Evolutionary conservation across 129 eudicot species (phyloP), one percentile per base, ranked within the genome.

Genomic region (Tagetes patula): DNA sequence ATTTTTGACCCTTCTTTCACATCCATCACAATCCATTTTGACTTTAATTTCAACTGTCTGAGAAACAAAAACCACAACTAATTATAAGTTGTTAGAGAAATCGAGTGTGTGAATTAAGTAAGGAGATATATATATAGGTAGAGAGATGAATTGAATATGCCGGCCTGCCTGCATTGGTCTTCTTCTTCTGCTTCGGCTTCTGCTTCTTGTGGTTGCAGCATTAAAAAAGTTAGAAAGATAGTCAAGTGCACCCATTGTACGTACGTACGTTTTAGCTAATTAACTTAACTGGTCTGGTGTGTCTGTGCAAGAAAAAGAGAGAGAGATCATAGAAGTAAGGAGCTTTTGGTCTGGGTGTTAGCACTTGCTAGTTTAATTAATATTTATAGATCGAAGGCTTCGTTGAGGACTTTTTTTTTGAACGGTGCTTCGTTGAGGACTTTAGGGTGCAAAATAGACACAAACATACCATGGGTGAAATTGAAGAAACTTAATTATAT

Each of bases 21-120:
- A 92, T 61, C 98, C 98, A 80, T 92, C 96, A 72, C 98, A 92
- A 81, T 92, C 98, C 96, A 92, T 83, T 79, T 89, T 92, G 34
- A 92, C 98, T 81, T 85, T 92, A 71, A 92, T 89, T 84, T 92
- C 98, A 68, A 92, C 96, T 42, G 96, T 92, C 98, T 92, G 82
- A n/a, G 36, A 30, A 46, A 72, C 6, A 78, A 47, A 47, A 55
- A n/a, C 10, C 68, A 75, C 49, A 69, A 67, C 30, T 36, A 8
- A 72, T 65, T 42, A 20, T 20, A 20, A 20, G 0, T 20, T 20
- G 27, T 20, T 20, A 20, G 27, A 20, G 27, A 20, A 0, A 20
- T 20, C 27, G 27, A 20, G 27, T 20, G 27, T 20, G 27, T 20
- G 27, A 20, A 20, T 20, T 20, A 20, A 20, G 27, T 20, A 20